phyloP scores from a whole-genome alignment of 1,284 basidiomycete genomes.

The Ceratobasidium theobromae region DNA sequence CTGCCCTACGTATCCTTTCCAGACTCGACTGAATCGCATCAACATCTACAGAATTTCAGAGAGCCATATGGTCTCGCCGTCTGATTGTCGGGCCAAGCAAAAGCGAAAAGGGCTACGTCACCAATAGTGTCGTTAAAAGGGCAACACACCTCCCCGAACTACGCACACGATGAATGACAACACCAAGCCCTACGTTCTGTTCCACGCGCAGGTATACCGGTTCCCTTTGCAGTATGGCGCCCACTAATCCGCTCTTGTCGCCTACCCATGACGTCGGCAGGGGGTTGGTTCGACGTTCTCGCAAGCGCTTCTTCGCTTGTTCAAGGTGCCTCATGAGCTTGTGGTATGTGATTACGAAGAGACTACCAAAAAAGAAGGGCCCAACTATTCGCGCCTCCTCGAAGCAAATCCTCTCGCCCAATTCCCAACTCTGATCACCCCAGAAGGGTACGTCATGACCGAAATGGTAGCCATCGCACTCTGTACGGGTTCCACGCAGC shows the following conservation, averaged over 20 bases:
- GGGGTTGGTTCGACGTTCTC: conserved; percentile 6
- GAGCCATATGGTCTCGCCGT: conserved; percentile 22
- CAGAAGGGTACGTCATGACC: conserved; percentile 34
- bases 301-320: conserved; percentile 23
- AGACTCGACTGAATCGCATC: background rate
- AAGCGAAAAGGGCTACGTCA: background rate
- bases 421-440: conserved; percentile 36
- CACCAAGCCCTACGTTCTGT: conserved; percentile 4
- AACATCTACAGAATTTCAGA: background rate
- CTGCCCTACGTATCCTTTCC: too few species aligned
- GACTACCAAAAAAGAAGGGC: conserved; percentile 29
- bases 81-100: conserved; percentile 7
- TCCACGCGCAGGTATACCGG: conserved; percentile 20
- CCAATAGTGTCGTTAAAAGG: background rate
- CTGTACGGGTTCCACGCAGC: conserved; percentile 12
- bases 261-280: background rate
- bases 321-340: conserved; percentile 33
- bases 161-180: background rate
- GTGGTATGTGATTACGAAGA: conserved; percentile 31
- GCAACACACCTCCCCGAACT: background rate
- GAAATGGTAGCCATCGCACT: conserved; percentile 36
- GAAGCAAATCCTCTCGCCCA: conserved; percentile 35
- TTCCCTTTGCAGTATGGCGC: too few species aligned
- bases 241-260: background rate
- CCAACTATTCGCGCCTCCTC: conserved; percentile 31